These are phyloP conservation scores for Fusarium oligoseptatum DNA, from an alignment of 2,329 filamentous ascomycete genomes.

Conservation along the genomic window DNA sequence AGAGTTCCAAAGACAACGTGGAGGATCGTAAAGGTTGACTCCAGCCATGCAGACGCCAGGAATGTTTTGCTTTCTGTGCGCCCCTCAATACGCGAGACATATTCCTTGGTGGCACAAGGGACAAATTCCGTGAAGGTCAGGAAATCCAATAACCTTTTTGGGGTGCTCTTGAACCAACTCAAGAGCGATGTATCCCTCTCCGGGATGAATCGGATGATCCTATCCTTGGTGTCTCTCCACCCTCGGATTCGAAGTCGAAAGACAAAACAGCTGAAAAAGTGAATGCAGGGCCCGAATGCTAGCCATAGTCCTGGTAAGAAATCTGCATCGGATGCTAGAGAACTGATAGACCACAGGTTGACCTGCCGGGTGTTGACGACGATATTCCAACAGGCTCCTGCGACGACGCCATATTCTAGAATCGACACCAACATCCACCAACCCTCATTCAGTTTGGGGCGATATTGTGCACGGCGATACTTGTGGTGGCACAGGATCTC, in stretches of 20 bases:
- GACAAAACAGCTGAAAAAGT: conserved; percentile 5
- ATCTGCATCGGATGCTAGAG: conserved; percentile 6
- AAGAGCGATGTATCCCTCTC: background rate
- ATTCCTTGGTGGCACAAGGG: background rate
- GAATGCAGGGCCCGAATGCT: background rate
- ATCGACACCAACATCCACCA: background rate
- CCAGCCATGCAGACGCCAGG: conserved; percentile 2
- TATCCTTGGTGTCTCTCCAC: background rate
- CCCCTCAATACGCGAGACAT: background rate
- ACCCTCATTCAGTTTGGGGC: no score
- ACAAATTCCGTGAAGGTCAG: background rate
- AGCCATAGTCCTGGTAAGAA: conserved; percentile 9
- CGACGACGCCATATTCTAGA: background rate
- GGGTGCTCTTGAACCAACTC: background rate
- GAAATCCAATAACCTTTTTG: background rate
- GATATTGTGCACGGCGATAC: background rate
- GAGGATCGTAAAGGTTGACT: conserved; percentile 13
- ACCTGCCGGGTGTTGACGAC: conserved; percentile 6
- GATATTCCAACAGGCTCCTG: background rate
- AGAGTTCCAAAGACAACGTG: conserved; percentile 20
- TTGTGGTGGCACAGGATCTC: conserved; percentile 2
- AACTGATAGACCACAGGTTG: background rate
- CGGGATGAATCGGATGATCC: background rate
- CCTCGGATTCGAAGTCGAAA: conserved; percentile 10
- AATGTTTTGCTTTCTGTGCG: background rate